Evolutionary conservation across 2,329 filamentous ascomycete genomes (phyloP), one percentile per base, ranked within the genome.

Genomic region (Aplosporella prunicola): DNA sequence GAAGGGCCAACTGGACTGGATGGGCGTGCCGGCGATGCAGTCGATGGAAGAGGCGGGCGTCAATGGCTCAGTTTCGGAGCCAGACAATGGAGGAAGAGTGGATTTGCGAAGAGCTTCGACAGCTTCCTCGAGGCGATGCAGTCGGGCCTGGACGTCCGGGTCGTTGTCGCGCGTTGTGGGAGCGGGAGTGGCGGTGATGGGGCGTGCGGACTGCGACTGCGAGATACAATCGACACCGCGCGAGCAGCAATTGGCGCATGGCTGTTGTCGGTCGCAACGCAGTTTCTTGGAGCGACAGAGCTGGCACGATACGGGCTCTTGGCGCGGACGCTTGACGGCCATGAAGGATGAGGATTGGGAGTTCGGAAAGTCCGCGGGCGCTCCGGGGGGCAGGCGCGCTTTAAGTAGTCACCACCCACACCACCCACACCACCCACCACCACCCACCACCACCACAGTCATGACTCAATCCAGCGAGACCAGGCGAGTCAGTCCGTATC

Each of bases 231-330:
- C 22, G 3, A 28, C 32, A 5, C 32, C 32, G 1, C 32, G 23
- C 9, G 32, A n/a, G n/a, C n/a, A 10, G 7, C 35, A 39, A 13
- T 39, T 39, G 15, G 20, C 15, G 28, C 35, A 39, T 9, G 35
- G 35, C 10, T 39, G 29, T 6, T 25, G 28, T 7, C 35, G 28
- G 29, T 32, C 23, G 18, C 35, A 39, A 11, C 29, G 29, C 11
- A 39, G 20, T 29, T 39, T 39, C 26, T 39, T 39, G 14, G 28
- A 17, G 16, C 35, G 16, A 13, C 35, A 39, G 9, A 32, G 35
- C 29, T 39, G 35, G 23, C 35, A 39, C 5, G 35, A 32, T 9
- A 39, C 16, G 11, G 32, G 32, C 5, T 35, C 23, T 9, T 27
- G 32, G 6, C 32, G 23, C 3, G 23, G 16, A n/a, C 23, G 23